Conservation (phyloP, 495 filamentous ascomycete genomes). For the Aspergillus asperescens region DNA sequence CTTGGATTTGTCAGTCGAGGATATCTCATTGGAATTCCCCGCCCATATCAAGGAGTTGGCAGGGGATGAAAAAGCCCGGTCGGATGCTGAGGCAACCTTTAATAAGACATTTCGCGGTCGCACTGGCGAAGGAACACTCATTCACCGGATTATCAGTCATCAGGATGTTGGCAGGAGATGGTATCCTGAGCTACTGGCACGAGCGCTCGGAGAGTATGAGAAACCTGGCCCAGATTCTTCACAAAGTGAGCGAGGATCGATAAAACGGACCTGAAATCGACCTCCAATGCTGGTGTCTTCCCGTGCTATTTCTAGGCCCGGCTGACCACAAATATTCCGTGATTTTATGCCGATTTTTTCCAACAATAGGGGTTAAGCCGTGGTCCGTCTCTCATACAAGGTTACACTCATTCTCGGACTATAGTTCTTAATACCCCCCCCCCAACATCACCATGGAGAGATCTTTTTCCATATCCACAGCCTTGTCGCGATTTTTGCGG, state of each 20-base stretch:
- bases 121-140: slow-evolving; percentile 75
- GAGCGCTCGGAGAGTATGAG: slow-evolving; percentile 28
- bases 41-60: slow-evolving; percentile 50
- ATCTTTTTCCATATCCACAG: not conserved
- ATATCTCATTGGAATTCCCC: slow-evolving; percentile 65
- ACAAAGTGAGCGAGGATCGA: not conserved
- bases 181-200: slow-evolving; percentile 62
- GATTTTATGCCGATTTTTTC: slow-evolving; percentile 4
- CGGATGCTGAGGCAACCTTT: slow-evolving; percentile 43
- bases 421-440: not conserved
- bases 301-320: not conserved
- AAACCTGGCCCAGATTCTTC: slow-evolving; percentile 1
- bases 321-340: slow-evolving; percentile 11
- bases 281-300: not conserved
- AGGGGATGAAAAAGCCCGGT: slow-evolving; percentile 36
- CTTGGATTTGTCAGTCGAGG: slow-evolving; percentile 73
- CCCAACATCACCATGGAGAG: not conserved
- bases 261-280: not conserved
- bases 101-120: slow-evolving; percentile 45
- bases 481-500: slow-evolving; percentile 4
- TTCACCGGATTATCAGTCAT: slow-evolving; percentile 82
- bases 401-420: not conserved
- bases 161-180: slow-evolving; percentile 81
- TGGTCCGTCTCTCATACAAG: not conserved
- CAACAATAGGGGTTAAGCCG: slow-evolving; percentile 9